Evolutionary conservation across 2,329 filamentous ascomycete genomes (phyloP).

Genomic region (Cladosporium phlei): DNA sequence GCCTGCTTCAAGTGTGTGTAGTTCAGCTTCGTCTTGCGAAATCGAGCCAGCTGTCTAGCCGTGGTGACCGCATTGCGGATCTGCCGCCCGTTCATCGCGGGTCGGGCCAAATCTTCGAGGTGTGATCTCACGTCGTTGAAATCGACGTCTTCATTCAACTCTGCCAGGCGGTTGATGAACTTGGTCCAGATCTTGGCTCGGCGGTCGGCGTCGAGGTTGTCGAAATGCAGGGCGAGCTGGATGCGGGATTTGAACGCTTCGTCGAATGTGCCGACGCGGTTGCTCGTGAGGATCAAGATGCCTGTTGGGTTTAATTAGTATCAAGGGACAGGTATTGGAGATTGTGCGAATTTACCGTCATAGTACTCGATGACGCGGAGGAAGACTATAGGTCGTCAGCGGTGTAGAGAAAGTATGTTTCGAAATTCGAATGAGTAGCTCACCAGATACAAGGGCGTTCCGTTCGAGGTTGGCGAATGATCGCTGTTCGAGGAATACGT

Average conservation of each 20-base stretch:
- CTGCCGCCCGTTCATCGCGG: constrained; percentile 32
- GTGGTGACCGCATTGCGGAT: constrained; percentile 36
- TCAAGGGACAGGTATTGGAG: too few species aligned
- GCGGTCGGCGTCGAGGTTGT: constrained; percentile 23
- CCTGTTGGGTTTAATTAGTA: too few species aligned
- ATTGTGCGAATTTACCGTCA: too few species aligned
- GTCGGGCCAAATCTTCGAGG: neutral
- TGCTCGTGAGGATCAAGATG: constrained; percentile 34
- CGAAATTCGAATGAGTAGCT: too few species aligned
- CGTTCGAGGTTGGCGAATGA: constrained; percentile 22
- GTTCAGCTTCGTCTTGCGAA: too few species aligned
- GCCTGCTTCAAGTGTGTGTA: neutral
- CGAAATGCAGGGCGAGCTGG: constrained; percentile 31
- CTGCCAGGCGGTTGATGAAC: neutral
- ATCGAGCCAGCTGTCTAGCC: constrained; percentile 29
- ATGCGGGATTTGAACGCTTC: constrained; percentile 33
- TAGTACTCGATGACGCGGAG: constrained; percentile 25
- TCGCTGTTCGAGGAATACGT: constrained; percentile 55
- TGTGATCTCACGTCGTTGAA: neutral
- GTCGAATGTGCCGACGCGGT: constrained; percentile 34
- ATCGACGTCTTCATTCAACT: neutral
- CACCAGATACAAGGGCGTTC: constrained; percentile 37
- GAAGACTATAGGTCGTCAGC: too few species aligned
- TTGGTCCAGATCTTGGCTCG: constrained; percentile 25
- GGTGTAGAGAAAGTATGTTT: too few species aligned